Conservation (phyloP, 306 rosid species). For the Quercus parvula region DNA sequence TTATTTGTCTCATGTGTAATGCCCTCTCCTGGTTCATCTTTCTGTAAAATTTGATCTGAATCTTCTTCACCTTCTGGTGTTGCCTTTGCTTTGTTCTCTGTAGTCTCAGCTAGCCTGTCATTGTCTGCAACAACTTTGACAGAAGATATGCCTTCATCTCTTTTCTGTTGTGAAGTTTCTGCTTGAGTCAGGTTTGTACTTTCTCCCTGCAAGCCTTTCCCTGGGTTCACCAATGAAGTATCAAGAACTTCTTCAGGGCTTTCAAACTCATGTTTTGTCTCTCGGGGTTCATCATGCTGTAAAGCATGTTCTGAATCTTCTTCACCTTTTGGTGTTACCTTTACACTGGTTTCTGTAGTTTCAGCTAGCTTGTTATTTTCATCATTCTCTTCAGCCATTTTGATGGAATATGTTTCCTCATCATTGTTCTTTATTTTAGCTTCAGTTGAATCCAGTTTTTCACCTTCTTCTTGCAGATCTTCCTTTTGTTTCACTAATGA, state of each 20-base stretch:
- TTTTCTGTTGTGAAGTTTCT: background rate
- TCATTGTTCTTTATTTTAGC: background rate
- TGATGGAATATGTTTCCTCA: background rate
- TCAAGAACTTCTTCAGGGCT: background rate
- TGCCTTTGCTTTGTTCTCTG: no score
- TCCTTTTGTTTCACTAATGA: background rate
- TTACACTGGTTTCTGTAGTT: background rate
- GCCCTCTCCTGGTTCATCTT: conserved; percentile 1
- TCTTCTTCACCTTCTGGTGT: no score
- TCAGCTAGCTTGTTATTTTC: background rate
- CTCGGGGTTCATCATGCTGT: background rate
- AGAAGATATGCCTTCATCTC: conserved; percentile 4
- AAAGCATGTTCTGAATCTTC: background rate
- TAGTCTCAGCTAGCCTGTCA: no score
- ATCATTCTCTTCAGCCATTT: background rate
- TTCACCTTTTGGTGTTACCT: background rate
- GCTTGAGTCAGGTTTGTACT: background rate
- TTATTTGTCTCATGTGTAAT: conserved; percentile 11
- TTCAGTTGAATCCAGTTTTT: background rate
- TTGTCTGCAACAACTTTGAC: no score
- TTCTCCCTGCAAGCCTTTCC: conserved; percentile 7
- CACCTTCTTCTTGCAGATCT: background rate
- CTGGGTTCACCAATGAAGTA: conserved; percentile 8
- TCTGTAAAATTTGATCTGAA: no score
- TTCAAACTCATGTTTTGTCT: conserved; percentile 12